phyloP scores from a whole-genome alignment of 2,329 filamentous ascomycete species.

The Neofusicoccum kwambonambiense region DNA sequence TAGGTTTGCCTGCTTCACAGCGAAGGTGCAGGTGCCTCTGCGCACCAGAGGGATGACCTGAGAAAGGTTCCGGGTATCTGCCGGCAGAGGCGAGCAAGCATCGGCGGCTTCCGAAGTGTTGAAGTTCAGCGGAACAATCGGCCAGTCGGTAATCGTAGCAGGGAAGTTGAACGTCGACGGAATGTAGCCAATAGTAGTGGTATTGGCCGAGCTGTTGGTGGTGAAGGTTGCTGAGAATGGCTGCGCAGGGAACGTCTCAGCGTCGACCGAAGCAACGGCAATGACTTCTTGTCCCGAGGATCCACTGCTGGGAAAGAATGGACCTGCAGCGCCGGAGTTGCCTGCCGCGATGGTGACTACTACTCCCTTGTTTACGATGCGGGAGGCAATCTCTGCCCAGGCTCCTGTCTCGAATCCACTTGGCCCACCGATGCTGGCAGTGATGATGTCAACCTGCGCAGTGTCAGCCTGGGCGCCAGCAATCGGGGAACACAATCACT shows the following conservation, averaged over 20 bases:
- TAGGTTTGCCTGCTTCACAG: conserved; percentile 54
- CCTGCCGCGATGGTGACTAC: conserved; percentile 53
- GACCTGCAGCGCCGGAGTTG: conserved; percentile 50
- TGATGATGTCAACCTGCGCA: conserved; percentile 49
- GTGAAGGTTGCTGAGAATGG: conserved; percentile 35
- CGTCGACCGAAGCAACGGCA: conserved; percentile 47
- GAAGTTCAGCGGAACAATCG: conserved; percentile 46
- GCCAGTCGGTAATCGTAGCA: conserved; percentile 28
- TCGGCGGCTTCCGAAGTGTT: conserved; percentile 51
- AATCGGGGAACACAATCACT: conserved; percentile 59
- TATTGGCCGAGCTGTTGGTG: conserved; percentile 24
- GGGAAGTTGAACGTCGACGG: conserved; percentile 37
- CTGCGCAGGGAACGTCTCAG: conserved; percentile 33
- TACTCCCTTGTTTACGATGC: conserved; percentile 48
- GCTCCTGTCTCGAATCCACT: conserved; percentile 37
- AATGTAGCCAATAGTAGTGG: conserved; percentile 32
- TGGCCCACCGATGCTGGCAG: conserved; percentile 34
- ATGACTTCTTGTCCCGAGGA: conserved; percentile 45
- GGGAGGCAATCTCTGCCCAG: conserved; percentile 42
- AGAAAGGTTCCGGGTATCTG: conserved; percentile 57
- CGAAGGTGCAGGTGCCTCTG: conserved; percentile 58
- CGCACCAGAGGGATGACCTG: conserved; percentile 60
- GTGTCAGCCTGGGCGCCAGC: conserved; percentile 41
- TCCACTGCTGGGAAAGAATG: conserved; percentile 47
- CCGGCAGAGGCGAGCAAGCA: conserved; percentile 54